A percentile compares a stretch with the other conserved stretches of the same genome.
Evolutionary conservation across 352 stramenopile species (phyloP).

Genomic region (Pythium aphanidermatum): DNA sequence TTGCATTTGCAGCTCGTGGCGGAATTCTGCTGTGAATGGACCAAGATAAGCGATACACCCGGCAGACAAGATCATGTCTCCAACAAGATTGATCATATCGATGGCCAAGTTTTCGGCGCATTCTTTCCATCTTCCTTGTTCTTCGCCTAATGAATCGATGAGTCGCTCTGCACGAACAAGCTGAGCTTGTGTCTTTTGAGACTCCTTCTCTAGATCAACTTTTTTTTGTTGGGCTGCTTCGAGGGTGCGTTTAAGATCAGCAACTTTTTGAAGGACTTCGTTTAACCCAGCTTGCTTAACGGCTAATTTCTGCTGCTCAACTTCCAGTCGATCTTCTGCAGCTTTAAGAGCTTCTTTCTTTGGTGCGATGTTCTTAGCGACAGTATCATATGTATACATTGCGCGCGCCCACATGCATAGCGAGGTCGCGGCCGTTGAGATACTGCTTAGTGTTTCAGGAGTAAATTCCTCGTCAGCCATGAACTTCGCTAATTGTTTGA

Average conservation of each 20-base stretch:
- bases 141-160: conserved; percentile 86
- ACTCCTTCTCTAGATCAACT: conserved; percentile 86
- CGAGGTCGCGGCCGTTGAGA: conserved; percentile 87
- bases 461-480: conserved; percentile 89
- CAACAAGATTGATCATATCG: conserved; percentile 90
- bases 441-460: conserved; percentile 84
- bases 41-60: conserved; percentile 92
- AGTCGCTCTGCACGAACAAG: conserved; percentile 87
- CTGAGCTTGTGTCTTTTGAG: conserved; percentile 80
- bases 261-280: conserved; percentile 78
- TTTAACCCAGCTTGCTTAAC: conserved; percentile 86
- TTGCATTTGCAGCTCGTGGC: conserved; percentile 72
- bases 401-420: conserved; percentile 93
- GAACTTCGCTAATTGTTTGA: conserved; percentile 87
- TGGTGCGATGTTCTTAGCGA: conserved; percentile 91
- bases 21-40: conserved; percentile 86
- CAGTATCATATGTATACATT: conserved; percentile 93
- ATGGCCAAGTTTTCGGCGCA: conserved; percentile 60
- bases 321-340: conserved; percentile 81
- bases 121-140: conserved; percentile 89
- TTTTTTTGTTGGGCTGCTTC: conserved; percentile 91
- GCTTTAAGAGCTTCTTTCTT: conserved; percentile 90
- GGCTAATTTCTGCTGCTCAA: conserved; percentile 81
- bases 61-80: conserved; percentile 90
- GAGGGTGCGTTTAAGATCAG: conserved; percentile 83